Conservation (phyloP, 305 asterid genomes). For the Fraxinus velutina region DNA sequence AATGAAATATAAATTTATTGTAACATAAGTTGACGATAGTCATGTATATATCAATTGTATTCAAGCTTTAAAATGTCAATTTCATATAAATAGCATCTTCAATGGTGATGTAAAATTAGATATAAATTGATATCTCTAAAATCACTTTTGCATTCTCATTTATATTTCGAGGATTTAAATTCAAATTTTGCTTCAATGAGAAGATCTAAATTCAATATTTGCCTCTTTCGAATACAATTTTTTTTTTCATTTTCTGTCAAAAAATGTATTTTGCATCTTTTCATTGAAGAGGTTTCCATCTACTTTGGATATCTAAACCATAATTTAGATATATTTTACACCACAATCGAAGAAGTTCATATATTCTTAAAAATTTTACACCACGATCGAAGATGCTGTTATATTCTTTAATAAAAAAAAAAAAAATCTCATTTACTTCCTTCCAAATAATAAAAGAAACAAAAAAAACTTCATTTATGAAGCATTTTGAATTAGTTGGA, state of each 20-base stretch:
- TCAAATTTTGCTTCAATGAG: neutral
- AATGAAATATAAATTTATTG: too few species aligned
- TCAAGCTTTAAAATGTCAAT: neutral
- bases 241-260: neutral
- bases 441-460: neutral
- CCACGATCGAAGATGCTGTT: too few species aligned
- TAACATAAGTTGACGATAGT: too few species aligned
- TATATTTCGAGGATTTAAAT: neutral
- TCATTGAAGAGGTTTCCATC: neutral
- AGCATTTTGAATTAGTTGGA: neutral
- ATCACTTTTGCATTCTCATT: too few species aligned
- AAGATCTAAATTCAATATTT: neutral
- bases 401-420: too few species aligned
- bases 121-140: too few species aligned
- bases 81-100: neutral
- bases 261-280: neutral
- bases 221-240: neutral
- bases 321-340: too few species aligned
- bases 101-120: too few species aligned
- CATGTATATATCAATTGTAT: neutral
- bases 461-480: neutral
- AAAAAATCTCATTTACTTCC: neutral
- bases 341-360: neutral
- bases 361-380: too few species aligned
- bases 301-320: neutral